Percentiles rank a stretch among this genome's conserved stretches.
Evolutionary conservation across 345 rosid species (phyloP).

Genomic region (Sonneratia alba): DNA sequence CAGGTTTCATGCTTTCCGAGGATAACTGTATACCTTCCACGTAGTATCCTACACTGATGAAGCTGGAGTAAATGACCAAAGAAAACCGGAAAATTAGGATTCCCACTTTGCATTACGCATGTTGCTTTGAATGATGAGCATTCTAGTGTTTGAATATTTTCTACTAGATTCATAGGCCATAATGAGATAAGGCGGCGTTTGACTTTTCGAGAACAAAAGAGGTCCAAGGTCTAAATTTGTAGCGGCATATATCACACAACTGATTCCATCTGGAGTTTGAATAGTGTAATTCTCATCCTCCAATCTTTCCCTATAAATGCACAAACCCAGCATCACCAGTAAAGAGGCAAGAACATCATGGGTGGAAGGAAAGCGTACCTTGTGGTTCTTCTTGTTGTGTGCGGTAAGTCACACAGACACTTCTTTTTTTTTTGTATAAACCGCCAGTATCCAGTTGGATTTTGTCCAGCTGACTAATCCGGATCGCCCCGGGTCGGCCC

Average conservation of each 20-base stretch:
- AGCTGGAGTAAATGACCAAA: too few relatives aligned
- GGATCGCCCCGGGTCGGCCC: too few relatives aligned
- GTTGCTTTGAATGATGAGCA: background rate
- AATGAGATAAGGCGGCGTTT: background rate
- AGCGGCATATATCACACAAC: background rate
- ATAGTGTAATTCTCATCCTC: background rate
- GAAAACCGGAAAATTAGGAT: too few relatives aligned
- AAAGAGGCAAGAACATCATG: constrained; percentile 6
- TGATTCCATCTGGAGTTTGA: background rate
- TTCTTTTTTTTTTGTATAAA: too few relatives aligned
- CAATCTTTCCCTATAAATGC: constrained; percentile 3
- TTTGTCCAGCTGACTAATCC: too few relatives aligned
- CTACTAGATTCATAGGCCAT: background rate
- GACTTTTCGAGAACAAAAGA: background rate
- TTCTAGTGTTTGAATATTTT: background rate
- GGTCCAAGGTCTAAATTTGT: background rate
- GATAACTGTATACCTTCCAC: too few relatives aligned
- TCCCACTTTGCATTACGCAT: too few relatives aligned
- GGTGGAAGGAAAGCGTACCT: constrained; percentile 2
- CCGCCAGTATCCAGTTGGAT: too few relatives aligned
- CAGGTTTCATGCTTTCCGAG: too few relatives aligned
- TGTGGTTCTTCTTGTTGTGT: constrained; percentile 3
- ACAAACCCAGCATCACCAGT: background rate
- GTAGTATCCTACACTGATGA: too few relatives aligned
- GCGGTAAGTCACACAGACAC: background rate